Percentiles rank a stretch among this genome's conserved stretches.
These are phyloP conservation scores for Nicotiana tomentosiformis DNA, from an alignment of 257 asterid species.

Conservation along the genomic window DNA sequence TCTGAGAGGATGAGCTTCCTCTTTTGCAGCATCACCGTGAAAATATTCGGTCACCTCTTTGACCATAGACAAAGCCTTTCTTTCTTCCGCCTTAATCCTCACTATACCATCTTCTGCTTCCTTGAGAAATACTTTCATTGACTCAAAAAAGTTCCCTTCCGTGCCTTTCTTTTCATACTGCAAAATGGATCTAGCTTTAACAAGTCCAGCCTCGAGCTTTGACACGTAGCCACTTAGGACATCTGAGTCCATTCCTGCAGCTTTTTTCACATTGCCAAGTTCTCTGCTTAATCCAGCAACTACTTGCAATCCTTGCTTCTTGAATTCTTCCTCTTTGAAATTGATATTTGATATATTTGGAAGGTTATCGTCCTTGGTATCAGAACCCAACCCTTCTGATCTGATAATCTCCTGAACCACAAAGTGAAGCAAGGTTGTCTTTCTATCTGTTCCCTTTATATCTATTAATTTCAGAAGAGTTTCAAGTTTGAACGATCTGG, in stretches of 20 bases:
- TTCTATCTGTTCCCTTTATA: slow-evolving; percentile 62
- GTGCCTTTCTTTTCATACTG: slow-evolving; percentile 7
- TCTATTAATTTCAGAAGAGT: slow-evolving; percentile 62
- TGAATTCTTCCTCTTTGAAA: slow-evolving; percentile 37
- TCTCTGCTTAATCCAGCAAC: slow-evolving; percentile 48
- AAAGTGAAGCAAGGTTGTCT: slow-evolving; percentile 67
- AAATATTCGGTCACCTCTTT: slow-evolving; percentile 66
- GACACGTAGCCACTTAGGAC: slow-evolving; percentile 38
- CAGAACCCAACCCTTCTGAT: slow-evolving; percentile 55
- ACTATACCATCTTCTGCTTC: slow-evolving; percentile 35
- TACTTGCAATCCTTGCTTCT: slow-evolving; percentile 51
- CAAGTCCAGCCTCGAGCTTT: slow-evolving; percentile 35
- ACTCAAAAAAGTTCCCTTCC: slow-evolving; percentile 21
- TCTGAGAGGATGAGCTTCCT: slow-evolving; percentile 47
- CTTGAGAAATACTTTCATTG: slow-evolving; percentile 36
- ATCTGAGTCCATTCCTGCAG: slow-evolving; percentile 55
- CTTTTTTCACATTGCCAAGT: slow-evolving; percentile 48
- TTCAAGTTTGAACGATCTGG: slow-evolving; percentile 65
- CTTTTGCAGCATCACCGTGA: slow-evolving; percentile 58
- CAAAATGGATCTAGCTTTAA: slow-evolving; percentile 19
- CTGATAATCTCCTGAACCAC: slow-evolving; percentile 75
- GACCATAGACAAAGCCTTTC: slow-evolving; percentile 36
- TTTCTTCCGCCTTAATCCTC: slow-evolving; percentile 51
- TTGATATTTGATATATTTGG: slow-evolving; percentile 18
- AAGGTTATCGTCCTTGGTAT: slow-evolving; percentile 19